Evolutionary conservation across 495 filamentous ascomycete species (phyloP), one percentile per base, ranked within the genome.

Genomic region (Clavariopsis aquatica): DNA sequence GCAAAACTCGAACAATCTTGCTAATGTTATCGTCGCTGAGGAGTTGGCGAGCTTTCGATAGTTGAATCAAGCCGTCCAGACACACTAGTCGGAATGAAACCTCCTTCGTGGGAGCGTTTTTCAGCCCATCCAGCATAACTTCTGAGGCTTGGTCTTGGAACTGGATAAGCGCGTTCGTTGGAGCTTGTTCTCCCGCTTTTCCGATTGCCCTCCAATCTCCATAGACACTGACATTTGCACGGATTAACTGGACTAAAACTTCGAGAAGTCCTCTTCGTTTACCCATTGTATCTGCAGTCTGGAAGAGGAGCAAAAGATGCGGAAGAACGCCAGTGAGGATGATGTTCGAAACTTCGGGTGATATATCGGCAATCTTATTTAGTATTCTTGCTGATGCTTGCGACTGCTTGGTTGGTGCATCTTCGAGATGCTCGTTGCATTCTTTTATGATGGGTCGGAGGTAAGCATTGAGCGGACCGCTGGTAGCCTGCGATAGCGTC

Each of bases 381-480:
- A 91, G 71, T 17, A 91, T 88, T 51, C 84, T 80, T 13, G 87
- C 85, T 4, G 85, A 79, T 15, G 88, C 86, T 72, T 86, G 85
- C 10, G 88, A 88, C 69, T 91, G 85, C 72, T 89, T 90, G 29
- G 88, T 86, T 59, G 89, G 87, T n/a, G 88, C 87, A 64, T 90
- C 88, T 64, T 86, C 83, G 3, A 91, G 73, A 63, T 88, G 85
- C 60, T 89, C 84, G 60, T 87, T 87, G 69, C 87, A 89, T 71
- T 90, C 88, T 69, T 86, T 85, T 13, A 82, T 82, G 54, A 90
- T 83, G 13, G 85, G 81, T 31, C 80, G 79, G 29, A 90, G 75
- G 64, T 84, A 91, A 43, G 83, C 79, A 20, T 84, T 84, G 51
- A 89, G 75, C 27, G 80, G 73, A 5, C 83, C 79, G 27, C 81